Conservation (phyloP, 345 rosid genomes). For the Rhizophora apiculata region DNA sequence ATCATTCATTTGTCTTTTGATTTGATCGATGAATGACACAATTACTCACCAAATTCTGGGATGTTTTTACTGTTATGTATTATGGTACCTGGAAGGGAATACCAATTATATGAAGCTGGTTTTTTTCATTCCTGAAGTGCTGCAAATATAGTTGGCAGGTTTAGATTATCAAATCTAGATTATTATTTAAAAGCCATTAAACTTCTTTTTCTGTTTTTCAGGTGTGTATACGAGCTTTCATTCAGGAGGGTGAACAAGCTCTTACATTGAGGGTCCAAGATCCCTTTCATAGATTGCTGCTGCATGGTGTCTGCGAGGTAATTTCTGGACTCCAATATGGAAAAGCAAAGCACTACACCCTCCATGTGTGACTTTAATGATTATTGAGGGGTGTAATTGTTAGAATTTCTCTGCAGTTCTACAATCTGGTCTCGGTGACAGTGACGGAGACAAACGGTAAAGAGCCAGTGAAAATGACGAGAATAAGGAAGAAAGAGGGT, state of each 20-base stretch:
- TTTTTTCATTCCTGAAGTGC: not conserved
- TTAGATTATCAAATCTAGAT: not conserved
- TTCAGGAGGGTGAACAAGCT: conserved; percentile 53
- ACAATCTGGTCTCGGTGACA: conserved; percentile 73
- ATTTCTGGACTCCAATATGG: not conserved
- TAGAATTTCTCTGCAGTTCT: conserved; percentile 47
- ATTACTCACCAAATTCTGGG: not conserved
- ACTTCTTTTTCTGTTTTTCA: conserved; percentile 13
- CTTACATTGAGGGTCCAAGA: conserved; percentile 75
- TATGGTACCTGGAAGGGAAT: not conserved
- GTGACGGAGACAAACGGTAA: conserved; percentile 42
- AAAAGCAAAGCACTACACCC: not conserved
- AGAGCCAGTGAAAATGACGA: conserved; percentile 54
- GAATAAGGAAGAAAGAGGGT: conserved; percentile 56
- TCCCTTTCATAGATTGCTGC: conserved; percentile 79
- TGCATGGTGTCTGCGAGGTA: conserved; percentile 97
- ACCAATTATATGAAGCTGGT: not conserved
- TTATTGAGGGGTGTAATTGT: not conserved
- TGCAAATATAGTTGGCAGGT: not conserved
- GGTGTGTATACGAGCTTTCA: conserved; percentile 65
- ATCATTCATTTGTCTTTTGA: not conserved
- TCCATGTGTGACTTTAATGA: not conserved
- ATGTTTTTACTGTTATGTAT: not conserved
- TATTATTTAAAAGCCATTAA: conserved; percentile 1
- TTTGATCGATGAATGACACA: not conserved